phyloP scores from a whole-genome alignment of 768 basidiomycete species.

The Russula vinacea region DNA sequence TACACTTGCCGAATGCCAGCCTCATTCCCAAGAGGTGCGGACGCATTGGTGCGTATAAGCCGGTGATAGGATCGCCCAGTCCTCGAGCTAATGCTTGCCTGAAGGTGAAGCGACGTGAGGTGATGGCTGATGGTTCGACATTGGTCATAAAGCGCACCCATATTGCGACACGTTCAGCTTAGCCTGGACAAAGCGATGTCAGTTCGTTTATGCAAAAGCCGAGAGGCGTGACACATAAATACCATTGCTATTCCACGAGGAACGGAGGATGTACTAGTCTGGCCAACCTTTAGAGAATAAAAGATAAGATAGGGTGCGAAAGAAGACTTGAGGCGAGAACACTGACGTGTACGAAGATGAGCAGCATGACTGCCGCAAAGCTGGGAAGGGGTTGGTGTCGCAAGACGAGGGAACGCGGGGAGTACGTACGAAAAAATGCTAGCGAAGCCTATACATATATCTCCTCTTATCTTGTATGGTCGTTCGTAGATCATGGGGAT shows the following conservation, averaged over 20 bases:
- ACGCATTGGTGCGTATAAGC: conserved; percentile 65
- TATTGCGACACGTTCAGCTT: conserved; percentile 68
- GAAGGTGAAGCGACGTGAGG: conserved; percentile 17
- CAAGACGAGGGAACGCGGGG: conserved; percentile 22
- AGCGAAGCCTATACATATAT: conserved; percentile 70
- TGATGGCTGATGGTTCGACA: conserved; percentile 10
- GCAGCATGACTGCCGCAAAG: conserved; percentile 50
- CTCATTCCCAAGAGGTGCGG: conserved; percentile 53
- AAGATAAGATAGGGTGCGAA: conserved; percentile 32
- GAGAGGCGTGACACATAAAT: conserved; percentile 28
- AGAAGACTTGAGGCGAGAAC: conserved; percentile 20
- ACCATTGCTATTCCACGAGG: conserved; percentile 76
- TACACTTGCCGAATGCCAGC: conserved; percentile 69
- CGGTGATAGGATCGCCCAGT: conserved; percentile 51
- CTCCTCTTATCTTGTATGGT: conserved; percentile 55
- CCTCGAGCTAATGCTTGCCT: conserved; percentile 47
- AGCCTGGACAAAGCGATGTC: conserved; percentile 43
- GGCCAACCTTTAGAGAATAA: conserved; percentile 58
- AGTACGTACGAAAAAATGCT: conserved; percentile 66
- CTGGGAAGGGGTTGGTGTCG: conserved; percentile 38
- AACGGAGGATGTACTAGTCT: conserved; percentile 73
- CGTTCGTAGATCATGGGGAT: conserved; percentile 11
- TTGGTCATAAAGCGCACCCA: conserved; percentile 47
- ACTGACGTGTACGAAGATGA: conserved; percentile 81
- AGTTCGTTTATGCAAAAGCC: conserved; percentile 27